phyloP scores from a whole-genome alignment of 257 asterid species.

The Paulownia fortunei region DNA sequence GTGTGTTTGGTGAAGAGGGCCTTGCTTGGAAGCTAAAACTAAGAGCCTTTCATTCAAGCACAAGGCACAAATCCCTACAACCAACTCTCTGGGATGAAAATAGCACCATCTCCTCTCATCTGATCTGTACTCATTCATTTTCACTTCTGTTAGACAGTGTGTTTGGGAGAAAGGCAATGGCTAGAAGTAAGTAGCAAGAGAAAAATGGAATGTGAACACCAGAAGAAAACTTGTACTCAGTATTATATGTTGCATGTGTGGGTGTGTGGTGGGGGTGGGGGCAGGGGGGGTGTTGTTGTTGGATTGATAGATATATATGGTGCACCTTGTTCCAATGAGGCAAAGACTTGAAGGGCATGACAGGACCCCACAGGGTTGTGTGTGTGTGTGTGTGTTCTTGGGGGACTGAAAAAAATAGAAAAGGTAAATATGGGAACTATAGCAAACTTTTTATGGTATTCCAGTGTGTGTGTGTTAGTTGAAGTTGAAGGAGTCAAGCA shows the following conservation, averaged over 20 bases:
- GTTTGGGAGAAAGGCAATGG: neutral
- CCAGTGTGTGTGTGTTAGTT: neutral
- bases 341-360: neutral
- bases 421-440: neutral
- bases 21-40: constrained; percentile 58
- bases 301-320: neutral
- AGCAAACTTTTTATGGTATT: neutral
- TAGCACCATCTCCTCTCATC: constrained; percentile 53
- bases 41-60: constrained; percentile 81
- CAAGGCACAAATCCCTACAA: constrained; percentile 78
- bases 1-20: constrained; percentile 22
- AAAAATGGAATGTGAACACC: constrained; percentile 3
- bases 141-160: neutral
- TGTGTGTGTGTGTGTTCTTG: no score
- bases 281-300: neutral
- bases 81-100: constrained; percentile 68
- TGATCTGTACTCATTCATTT: constrained; percentile 40
- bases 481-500: neutral
- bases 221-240: neutral
- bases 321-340: constrained; percentile 31
- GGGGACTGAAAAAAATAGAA: neutral
- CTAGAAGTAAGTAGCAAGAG: neutral
- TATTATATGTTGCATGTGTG: neutral
- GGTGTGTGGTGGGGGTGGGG: neutral
- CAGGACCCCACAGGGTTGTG: neutral